phyloP scores from a whole-genome alignment of 1,284 basidiomycete genomes.

The Bjerkandera adusta region DNA sequence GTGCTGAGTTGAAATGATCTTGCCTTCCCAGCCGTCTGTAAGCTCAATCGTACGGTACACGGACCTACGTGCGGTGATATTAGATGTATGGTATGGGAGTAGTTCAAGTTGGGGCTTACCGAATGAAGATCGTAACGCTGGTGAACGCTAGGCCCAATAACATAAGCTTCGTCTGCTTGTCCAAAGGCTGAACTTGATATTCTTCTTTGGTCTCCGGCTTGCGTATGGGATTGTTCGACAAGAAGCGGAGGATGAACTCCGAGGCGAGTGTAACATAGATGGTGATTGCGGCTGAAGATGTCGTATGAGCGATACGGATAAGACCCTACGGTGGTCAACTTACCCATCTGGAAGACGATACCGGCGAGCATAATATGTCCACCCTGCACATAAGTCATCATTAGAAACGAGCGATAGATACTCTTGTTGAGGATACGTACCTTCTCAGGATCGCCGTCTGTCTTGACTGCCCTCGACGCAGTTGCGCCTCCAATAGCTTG shows the following conservation, averaged over 20 bases:
- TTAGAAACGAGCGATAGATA: neutral
- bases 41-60: slow-evolving; percentile 56
- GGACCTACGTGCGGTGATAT: slow-evolving; percentile 30
- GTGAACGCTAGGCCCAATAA: slow-evolving; percentile 36
- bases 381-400: slow-evolving; percentile 30
- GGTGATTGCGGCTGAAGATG: slow-evolving; percentile 37
- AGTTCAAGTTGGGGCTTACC: slow-evolving; percentile 32
- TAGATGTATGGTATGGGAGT: neutral
- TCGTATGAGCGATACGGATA: neutral
- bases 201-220: slow-evolving; percentile 8
- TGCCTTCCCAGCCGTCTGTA: slow-evolving; percentile 50
- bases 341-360: slow-evolving; percentile 48
- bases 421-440: slow-evolving; percentile 1
- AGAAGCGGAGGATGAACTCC: slow-evolving; percentile 48
- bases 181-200: slow-evolving; percentile 19
- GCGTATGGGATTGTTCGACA: slow-evolving; percentile 37
- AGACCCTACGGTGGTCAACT: neutral
- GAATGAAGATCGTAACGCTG: slow-evolving; percentile 39
- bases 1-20: slow-evolving; percentile 49
- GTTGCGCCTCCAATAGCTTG: slow-evolving; percentile 55
- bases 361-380: slow-evolving; percentile 52
- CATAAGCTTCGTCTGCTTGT: slow-evolving; percentile 33
- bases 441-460: slow-evolving; percentile 16
- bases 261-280: slow-evolving; percentile 39
- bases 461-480: slow-evolving; percentile 37